Conservation (phyloP, 2,329 filamentous ascomycete genomes). For the Diaporthe citriasiana region DNA sequence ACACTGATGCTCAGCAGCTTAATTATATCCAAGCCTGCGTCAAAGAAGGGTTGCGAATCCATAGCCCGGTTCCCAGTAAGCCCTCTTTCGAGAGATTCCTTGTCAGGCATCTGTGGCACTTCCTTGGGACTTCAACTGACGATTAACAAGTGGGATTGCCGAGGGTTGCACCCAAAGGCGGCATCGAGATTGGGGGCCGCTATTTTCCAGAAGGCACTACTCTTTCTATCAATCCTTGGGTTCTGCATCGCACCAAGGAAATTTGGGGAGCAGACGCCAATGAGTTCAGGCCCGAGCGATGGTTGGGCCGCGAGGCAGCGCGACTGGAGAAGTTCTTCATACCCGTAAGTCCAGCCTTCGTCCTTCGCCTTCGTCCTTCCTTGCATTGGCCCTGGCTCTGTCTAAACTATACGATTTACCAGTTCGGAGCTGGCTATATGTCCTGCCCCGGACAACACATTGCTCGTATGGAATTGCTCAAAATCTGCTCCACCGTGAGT, state of each 20-base stretch:
- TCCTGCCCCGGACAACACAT: background rate
- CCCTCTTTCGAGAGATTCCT: background rate
- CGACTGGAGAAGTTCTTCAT: background rate
- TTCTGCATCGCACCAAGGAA: background rate
- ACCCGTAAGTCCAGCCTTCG: background rate
- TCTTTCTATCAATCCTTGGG: background rate
- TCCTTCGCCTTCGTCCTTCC: background rate
- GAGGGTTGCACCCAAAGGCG: background rate
- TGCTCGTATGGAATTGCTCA: background rate
- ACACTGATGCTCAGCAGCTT: background rate
- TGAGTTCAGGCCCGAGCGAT: background rate
- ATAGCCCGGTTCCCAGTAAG: background rate
- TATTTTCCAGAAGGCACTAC: background rate
- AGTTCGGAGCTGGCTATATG: background rate
- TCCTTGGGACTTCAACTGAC: background rate
- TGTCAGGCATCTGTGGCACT: background rate
- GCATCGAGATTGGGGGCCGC: background rate
- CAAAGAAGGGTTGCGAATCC: background rate
- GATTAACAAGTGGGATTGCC: background rate
- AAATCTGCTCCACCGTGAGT: background rate
- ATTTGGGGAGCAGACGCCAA: background rate
- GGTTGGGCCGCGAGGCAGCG: background rate
- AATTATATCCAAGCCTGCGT: background rate
- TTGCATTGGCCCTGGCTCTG: background rate
- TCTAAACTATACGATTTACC: background rate